A percentile compares a stretch with the other conserved stretches of the same genome.
Conservation (phyloP, 352 stramenopile species). For the Pilasporangium apinafurcum region DNA sequence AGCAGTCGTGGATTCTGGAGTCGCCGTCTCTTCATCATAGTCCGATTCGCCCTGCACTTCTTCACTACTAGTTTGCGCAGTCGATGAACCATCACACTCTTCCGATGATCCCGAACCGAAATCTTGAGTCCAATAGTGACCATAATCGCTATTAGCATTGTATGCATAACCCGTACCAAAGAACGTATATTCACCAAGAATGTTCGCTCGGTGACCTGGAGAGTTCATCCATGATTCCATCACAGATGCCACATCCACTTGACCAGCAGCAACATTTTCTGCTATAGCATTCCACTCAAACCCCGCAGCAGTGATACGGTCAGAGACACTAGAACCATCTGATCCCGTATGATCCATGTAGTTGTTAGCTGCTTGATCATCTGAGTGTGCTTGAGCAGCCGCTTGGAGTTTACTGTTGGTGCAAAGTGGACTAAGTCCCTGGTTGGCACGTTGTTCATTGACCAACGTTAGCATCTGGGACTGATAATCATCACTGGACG, state of each 20-base stretch:
- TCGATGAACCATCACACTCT: constrained; percentile 4
- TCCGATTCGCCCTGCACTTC: neutral
- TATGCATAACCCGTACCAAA: constrained; percentile 13
- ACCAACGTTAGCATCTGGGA: neutral
- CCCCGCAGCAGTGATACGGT: constrained; percentile 13
- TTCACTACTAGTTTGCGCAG: neutral
- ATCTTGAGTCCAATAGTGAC: constrained; percentile 19
- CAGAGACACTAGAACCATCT: constrained; percentile 8
- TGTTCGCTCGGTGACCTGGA: constrained; percentile 14
- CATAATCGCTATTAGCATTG: constrained; percentile 6
- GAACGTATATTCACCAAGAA: constrained; percentile 17
- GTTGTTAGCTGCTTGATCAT: constrained; percentile 15
- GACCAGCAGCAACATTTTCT: constrained; percentile 19
- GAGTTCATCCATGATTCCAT: constrained; percentile 19
- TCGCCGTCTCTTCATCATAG: constrained; percentile 19
- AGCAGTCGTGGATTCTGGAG: constrained; percentile 66
- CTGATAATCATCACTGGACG: constrained; percentile 2
- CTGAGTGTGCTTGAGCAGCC: constrained; percentile 12
- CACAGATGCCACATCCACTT: constrained; percentile 1
- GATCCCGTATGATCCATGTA: constrained; percentile 22
- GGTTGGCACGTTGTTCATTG: constrained; percentile 1
- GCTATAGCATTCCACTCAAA: constrained; percentile 20
- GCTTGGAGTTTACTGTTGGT: constrained; percentile 9
- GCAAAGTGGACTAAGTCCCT: constrained; percentile 4
- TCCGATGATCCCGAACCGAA: constrained; percentile 9